These are phyloP conservation scores for Boletales sp. DNA, from an alignment of 768 basidiomycete species.

Conservation along the genomic window DNA sequence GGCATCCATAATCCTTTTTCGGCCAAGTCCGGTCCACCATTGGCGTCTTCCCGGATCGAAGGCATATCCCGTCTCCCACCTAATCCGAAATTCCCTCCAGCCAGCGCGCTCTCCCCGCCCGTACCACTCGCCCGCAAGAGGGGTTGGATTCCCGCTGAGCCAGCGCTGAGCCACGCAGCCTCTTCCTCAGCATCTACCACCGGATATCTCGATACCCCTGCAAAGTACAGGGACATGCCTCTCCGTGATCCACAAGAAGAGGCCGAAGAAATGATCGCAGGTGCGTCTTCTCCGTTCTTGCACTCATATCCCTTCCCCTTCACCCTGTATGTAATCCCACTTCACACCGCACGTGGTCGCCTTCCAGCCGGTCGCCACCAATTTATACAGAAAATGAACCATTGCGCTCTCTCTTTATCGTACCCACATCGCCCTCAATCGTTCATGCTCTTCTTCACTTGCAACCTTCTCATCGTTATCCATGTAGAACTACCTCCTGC, in stretches of 20 bases:
- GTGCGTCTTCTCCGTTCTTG: constrained; percentile 32
- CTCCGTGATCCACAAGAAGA: constrained; percentile 34
- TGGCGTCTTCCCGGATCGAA: constrained; percentile 22
- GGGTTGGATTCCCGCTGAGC: constrained; percentile 67
- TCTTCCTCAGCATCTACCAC: constrained; percentile 50
- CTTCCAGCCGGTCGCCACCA: constrained; percentile 9
- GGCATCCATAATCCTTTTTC: constrained; percentile 67
- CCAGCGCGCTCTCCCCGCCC: constrained; percentile 31
- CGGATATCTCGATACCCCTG: constrained; percentile 69
- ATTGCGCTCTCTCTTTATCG: constrained; percentile 8
- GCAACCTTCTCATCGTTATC: constrained; percentile 42
- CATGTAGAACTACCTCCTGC: constrained; percentile 71
- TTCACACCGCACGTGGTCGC: constrained; percentile 7
- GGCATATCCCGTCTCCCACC: constrained; percentile 24
- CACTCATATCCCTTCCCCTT: constrained; percentile 17
- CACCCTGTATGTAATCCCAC: constrained; percentile 14
- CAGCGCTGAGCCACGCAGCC: constrained; percentile 52
- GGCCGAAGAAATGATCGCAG: constrained; percentile 44
- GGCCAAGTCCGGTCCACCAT: constrained; percentile 17
- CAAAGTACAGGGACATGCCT: constrained; percentile 49
- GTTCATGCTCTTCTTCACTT: constrained; percentile 31
- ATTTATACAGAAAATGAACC: constrained; percentile 12
- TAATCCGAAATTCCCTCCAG: constrained; percentile 14
- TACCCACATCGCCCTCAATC: constrained; percentile 11
- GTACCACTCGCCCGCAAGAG: constrained; percentile 52